Base-by-base conservation (phyloP, 768 basidiomycete species). In the Mycena rosella region DNA sequence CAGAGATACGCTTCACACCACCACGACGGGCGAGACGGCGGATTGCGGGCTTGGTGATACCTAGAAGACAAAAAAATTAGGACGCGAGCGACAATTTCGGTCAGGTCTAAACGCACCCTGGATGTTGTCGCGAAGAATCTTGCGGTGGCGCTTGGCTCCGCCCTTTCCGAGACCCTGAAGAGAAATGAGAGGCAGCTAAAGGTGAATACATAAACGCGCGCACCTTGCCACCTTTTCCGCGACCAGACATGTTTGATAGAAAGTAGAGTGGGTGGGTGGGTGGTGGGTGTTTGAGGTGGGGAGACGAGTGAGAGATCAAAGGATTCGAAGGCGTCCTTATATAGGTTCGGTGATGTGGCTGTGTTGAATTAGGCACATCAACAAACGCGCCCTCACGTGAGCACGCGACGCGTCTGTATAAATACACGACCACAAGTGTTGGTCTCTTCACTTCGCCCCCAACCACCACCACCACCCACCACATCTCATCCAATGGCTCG, bases 1-100 rank as follows among this genome's bases (percentile, higher is more conserved):
- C 88, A 48, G 91, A 93, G 76, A 95, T 94, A 94, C 94, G 91
- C 88, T 98, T 96, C 76, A 97, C 96, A 93, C 96, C 96, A 77
- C 96, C 95, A 88, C 96, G 93, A 80, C 94, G 94, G 55, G 96
- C 96, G 63, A 98, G 94, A 87, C 96, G 95, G 86, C 92, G 93
- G 80, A 97, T 90, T 75, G 92, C 95, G 73, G 95, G 94, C 87
- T 96, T 92, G 71, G 92, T 96, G 80, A 92, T 96, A 86, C 88
- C 93, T 89, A 78, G n/a, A 71, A 20, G n/a, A n/a, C n/a, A n/a
- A n/a, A n/a, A n/a, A n/a, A n/a, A n/a, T n/a, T n/a, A n/a, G n/a
- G n/a, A n/a, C n/a, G n/a, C n/a, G n/a, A n/a, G n/a, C n/a, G n/a
- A n/a, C n/a, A n/a, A n/a, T n/a, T n/a, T n/a, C n/a, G n/a, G 75